A percentile compares a stretch with the other conserved stretches of the same genome.
Evolutionary conservation across 495 filamentous ascomycete species (phyloP).

Genomic region (Cetradonia linearis): DNA sequence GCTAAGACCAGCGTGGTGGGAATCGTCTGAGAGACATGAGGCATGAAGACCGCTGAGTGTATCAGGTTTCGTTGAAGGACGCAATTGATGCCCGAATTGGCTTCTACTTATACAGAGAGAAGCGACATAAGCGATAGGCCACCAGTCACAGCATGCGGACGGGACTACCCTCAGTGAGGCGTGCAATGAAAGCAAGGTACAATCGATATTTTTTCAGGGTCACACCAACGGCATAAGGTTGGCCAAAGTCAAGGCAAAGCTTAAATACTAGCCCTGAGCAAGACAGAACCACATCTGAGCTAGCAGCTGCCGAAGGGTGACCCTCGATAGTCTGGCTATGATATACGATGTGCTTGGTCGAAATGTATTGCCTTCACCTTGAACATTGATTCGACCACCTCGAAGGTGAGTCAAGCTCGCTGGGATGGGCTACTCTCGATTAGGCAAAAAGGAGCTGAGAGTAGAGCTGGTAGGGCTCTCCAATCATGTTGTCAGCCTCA

Average conservation of each 20-base stretch:
- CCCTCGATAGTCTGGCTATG: not conserved
- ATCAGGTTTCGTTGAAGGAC: not conserved
- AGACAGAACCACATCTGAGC: not conserved
- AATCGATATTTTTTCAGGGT: not conserved
- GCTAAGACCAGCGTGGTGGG: not conserved
- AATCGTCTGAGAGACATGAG: not conserved
- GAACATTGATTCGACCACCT: not conserved
- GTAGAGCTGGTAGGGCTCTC: not conserved
- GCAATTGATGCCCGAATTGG: not conserved
- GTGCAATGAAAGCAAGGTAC: slow-evolving; percentile 3
- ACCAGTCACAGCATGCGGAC: not conserved
- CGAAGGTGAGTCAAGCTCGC: not conserved
- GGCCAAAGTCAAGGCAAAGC: not conserved
- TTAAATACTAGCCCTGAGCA: not conserved
- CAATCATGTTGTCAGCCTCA: not conserved
- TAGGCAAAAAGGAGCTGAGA: not conserved
- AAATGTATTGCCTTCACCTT: not conserved
- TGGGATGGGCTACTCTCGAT: not conserved
- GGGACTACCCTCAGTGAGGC: not conserved
- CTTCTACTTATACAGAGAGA: not conserved
- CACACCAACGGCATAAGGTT: not conserved
- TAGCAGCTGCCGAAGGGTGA: not conserved
- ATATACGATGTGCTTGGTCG: not conserved
- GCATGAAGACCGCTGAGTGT: not conserved
- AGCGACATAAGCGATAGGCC: not conserved